Evolutionary conservation across 2,329 filamentous ascomycete species (phyloP).

Genomic region (Fusarium sp.): DNA sequence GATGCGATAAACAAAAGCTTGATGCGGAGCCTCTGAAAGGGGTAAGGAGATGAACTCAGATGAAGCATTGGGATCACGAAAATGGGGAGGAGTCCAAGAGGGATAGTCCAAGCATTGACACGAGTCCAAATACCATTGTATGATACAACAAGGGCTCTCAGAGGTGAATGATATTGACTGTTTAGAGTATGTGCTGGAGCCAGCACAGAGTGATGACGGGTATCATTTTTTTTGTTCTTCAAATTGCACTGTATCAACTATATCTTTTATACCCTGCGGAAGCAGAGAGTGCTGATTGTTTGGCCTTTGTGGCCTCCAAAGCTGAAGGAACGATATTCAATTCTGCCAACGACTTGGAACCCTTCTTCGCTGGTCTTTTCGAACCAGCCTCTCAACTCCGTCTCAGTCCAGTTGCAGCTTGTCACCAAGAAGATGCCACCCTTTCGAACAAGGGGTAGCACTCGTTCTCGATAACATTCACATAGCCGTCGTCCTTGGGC

Average conservation of each 20-base stretch:
- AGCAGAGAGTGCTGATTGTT: conserved; percentile 88
- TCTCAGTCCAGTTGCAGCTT: conserved; percentile 98
- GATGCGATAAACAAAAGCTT: conserved; percentile 6
- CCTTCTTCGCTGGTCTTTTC: conserved; percentile 49
- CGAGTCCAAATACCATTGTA: conserved; percentile 39
- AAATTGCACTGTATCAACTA: neutral
- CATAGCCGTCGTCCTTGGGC: conserved; percentile 68
- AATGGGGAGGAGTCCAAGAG: neutral
- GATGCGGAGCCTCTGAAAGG: conserved; percentile 4
- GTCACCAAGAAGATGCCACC: conserved; percentile 85
- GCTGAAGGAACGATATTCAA: conserved; percentile 85
- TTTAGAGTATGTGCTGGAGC: conserved; percentile 26
- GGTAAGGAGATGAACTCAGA: neutral
- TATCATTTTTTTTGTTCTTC: conserved; percentile 19
- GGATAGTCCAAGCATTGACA: conserved; percentile 25
- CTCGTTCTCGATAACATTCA: conserved; percentile 77
- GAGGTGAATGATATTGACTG: conserved; percentile 36
- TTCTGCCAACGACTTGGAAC: conserved; percentile 70
- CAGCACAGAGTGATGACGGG: conserved; percentile 12
- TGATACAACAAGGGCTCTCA: conserved; percentile 37
- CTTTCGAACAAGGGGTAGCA: conserved; percentile 72
- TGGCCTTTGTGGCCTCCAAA: conserved; percentile 91
- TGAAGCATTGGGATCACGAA: conserved; percentile 5
- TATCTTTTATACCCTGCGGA: conserved; percentile 58
- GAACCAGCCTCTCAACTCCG: conserved; percentile 85